Conservation (phyloP, 306 rosid species). For the Quercus glauca region DNA sequence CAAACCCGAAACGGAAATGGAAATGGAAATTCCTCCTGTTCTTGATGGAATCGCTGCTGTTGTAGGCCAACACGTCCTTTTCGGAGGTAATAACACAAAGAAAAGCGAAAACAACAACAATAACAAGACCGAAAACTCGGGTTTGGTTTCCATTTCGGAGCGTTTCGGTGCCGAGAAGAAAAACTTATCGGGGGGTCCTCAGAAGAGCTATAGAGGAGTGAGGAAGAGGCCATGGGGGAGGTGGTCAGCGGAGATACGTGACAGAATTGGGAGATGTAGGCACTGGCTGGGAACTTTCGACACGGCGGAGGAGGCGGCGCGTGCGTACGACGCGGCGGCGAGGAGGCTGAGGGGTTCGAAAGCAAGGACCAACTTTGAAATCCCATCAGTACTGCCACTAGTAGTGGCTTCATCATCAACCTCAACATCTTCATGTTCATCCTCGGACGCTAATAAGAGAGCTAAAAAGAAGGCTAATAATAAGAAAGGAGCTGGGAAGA, state of each 20-base stretch:
- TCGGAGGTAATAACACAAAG: conserved; percentile 27
- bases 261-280: conserved; percentile 76
- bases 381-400: conserved; percentile 54
- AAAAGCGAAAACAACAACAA: no score
- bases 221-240: conserved; percentile 95
- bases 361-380: conserved; percentile 74
- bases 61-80: conserved; percentile 67
- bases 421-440: conserved; percentile 15
- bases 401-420: conserved; percentile 17
- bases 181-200: conserved; percentile 14
- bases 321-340: conserved; percentile 91
- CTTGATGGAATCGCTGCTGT: conserved; percentile 88
- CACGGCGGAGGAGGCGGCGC: conserved; percentile 94
- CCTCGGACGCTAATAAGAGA: conserved; percentile 4
- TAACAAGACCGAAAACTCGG: not conserved
- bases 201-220: conserved; percentile 70
- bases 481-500: not conserved
- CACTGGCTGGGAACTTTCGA: conserved; percentile 94
- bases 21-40: conserved; percentile 1
- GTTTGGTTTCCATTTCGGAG: not conserved
- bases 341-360: conserved; percentile 78
- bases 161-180: not conserved
- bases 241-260: conserved; percentile 93
- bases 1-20: not conserved
- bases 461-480: not conserved